These are phyloP conservation scores for Melampsora medusae DNA, from an alignment of 1,284 basidiomycete genomes.

Conservation along the genomic window DNA sequence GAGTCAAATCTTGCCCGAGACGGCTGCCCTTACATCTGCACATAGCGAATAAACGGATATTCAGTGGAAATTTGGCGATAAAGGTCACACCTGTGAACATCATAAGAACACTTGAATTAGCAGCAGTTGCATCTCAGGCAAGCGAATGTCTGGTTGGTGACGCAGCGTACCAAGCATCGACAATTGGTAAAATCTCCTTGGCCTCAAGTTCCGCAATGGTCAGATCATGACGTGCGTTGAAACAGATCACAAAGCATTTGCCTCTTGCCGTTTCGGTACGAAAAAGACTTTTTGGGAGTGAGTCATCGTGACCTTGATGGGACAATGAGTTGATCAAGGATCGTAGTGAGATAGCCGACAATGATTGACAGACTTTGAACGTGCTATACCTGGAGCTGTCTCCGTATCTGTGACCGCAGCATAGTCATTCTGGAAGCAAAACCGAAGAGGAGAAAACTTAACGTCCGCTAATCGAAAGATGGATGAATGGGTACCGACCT, in stretches of 20 bases:
- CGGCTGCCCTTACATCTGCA: constrained; percentile 49
- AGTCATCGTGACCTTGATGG: constrained; percentile 15
- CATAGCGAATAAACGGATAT: constrained; percentile 52
- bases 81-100: constrained; percentile 43
- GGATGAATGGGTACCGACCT: constrained; percentile 54
- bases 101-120: not conserved
- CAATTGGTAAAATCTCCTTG: constrained; percentile 67
- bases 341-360: constrained; percentile 53
- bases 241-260: constrained; percentile 83
- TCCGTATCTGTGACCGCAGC: constrained; percentile 68
- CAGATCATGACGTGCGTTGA: constrained; percentile 85
- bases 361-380: constrained; percentile 59
- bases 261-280: constrained; percentile 72
- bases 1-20: not conserved
- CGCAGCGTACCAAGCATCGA: constrained; percentile 67
- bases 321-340: not conserved
- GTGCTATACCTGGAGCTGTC: constrained; percentile 23
- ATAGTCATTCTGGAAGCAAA: constrained; percentile 77
- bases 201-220: constrained; percentile 72
- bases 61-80: constrained; percentile 51
- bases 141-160: too few species aligned
- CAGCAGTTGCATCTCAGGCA: not conserved
- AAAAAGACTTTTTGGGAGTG: constrained; percentile 59
- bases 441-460: not conserved
- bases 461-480: not conserved